Evolutionary conservation across 169 alveolate species (phyloP).

Genomic region (Babesia bigemina): DNA sequence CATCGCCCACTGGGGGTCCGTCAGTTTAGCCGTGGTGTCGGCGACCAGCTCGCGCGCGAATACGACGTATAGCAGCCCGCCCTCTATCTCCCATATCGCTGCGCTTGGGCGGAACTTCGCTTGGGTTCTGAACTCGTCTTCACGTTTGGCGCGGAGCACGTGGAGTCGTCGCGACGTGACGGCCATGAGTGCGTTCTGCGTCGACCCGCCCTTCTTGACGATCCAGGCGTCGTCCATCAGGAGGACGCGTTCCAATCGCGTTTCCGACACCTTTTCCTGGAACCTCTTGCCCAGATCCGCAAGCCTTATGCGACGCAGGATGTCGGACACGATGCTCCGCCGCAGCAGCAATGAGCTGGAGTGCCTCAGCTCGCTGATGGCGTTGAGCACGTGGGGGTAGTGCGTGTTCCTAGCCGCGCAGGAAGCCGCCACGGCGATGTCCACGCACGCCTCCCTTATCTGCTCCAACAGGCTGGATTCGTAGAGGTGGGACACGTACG

Average conservation of each 20-base stretch:
- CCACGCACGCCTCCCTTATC: conserved; percentile 28
- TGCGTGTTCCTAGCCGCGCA: conserved; percentile 40
- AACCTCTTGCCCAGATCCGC: conserved; percentile 17
- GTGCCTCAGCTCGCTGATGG: conserved; percentile 36
- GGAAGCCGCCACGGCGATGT: conserved; percentile 20
- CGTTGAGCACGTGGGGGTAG: conserved; percentile 25
- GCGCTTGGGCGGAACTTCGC: conserved; percentile 17
- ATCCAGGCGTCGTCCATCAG: conserved; percentile 42
- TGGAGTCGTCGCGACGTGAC: conserved; percentile 18
- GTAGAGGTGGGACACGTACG: conserved; percentile 48
- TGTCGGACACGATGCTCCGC: conserved; percentile 21
- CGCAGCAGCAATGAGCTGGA: conserved; percentile 31
- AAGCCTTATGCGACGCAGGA: conserved; percentile 36
- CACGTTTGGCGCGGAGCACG: not conserved
- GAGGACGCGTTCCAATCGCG: conserved; percentile 33
- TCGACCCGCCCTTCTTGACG: conserved; percentile 4
- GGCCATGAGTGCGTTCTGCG: conserved; percentile 3
- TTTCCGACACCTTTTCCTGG: conserved; percentile 25
- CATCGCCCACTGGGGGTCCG: conserved; percentile 1
- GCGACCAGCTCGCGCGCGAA: not conserved
- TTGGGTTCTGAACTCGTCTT: not conserved
- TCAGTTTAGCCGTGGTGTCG: not conserved
- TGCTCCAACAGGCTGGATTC: conserved; percentile 30
- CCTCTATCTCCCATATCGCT: conserved; percentile 7
- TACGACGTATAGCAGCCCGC: conserved; percentile 10